phyloP scores from a whole-genome alignment of 805 yeast genomes.

The Vanderwaltozyma tropicalis region DNA sequence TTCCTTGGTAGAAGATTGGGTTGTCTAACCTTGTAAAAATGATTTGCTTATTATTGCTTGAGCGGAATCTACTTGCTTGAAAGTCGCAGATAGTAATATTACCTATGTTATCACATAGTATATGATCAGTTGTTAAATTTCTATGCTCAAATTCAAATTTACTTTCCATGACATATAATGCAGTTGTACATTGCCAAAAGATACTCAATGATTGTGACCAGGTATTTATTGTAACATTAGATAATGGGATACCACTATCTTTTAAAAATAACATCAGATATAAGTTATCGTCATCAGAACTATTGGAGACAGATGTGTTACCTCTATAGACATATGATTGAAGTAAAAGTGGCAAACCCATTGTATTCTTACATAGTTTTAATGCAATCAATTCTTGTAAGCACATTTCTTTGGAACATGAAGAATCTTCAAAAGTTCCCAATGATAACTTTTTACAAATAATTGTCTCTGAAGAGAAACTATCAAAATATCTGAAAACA shows the following conservation, averaged over 20 bases:
- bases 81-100: conserved; percentile 48
- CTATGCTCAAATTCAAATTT: conserved; percentile 55
- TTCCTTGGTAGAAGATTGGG: conserved; percentile 50
- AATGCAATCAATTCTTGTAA: conserved; percentile 21
- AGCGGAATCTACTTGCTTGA: conserved; percentile 37
- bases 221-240: conserved; percentile 5
- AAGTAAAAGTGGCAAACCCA: conserved; percentile 21
- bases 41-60: conserved; percentile 2
- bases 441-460: conserved; percentile 17
- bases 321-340: conserved; percentile 17
- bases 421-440: conserved; percentile 10
- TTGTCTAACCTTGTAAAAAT: conserved; percentile 51
- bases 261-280: conserved; percentile 17
- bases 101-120: conserved; percentile 34
- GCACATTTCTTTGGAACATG: conserved; percentile 14
- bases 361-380: conserved; percentile 18
- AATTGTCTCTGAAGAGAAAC: conserved; percentile 4
- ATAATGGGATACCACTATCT: conserved; percentile 22
- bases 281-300: conserved; percentile 4
- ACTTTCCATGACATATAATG: conserved; percentile 43
- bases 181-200: conserved; percentile 44
- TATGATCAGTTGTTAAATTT: conserved; percentile 58
- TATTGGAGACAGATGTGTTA: background rate
- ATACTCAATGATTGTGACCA: conserved; percentile 29
- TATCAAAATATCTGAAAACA: conserved; percentile 13